These are phyloP conservation scores for Cardamine resedifolia DNA, from an alignment of 345 rosid species.

Conservation along the genomic window DNA sequence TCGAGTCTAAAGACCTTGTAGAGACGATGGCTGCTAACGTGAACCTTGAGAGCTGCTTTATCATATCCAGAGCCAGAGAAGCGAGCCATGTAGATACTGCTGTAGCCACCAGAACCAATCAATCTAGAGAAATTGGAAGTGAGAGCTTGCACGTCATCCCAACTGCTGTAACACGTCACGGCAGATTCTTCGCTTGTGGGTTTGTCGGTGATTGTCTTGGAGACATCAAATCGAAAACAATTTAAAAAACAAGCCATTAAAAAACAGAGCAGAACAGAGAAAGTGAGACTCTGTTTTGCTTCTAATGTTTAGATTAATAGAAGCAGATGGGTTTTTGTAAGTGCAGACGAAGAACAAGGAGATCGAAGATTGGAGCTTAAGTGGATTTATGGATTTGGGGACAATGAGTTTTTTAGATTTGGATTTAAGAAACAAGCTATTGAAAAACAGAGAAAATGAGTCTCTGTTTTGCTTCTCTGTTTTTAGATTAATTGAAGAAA, in stretches of 20 bases:
- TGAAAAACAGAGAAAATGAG: background rate
- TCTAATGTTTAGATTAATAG: background rate
- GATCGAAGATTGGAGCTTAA: background rate
- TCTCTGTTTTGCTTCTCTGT: background rate
- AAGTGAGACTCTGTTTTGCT: background rate
- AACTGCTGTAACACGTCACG: slow-evolving; percentile 42
- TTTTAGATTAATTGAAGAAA: slow-evolving; percentile 13
- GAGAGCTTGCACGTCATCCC: slow-evolving; percentile 53
- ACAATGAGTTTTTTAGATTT: background rate
- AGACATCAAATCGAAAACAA: slow-evolving; percentile 32
- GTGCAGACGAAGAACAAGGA: slow-evolving; percentile 5
- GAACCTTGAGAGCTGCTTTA: slow-evolving; percentile 66
- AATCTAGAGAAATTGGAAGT: slow-evolving; percentile 51
- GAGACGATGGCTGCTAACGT: slow-evolving; percentile 58
- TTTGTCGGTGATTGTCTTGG: slow-evolving; percentile 3
- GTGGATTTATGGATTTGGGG: slow-evolving; percentile 4
- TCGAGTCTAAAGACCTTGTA: slow-evolving; percentile 59
- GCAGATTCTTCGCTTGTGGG: slow-evolving; percentile 1
- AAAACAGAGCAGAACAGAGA: slow-evolving; percentile 8
- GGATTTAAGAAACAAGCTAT: slow-evolving; percentile 46
- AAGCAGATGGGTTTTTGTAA: slow-evolving; percentile 5
- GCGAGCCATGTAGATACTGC: slow-evolving; percentile 66
- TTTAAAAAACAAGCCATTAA: slow-evolving; percentile 49
- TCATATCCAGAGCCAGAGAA: slow-evolving; percentile 39
- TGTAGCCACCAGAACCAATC: slow-evolving; percentile 84